These are phyloP conservation scores for Meyerozyma sp. DNA, from an alignment of 1,139 yeast species.

Conservation along the genomic window DNA sequence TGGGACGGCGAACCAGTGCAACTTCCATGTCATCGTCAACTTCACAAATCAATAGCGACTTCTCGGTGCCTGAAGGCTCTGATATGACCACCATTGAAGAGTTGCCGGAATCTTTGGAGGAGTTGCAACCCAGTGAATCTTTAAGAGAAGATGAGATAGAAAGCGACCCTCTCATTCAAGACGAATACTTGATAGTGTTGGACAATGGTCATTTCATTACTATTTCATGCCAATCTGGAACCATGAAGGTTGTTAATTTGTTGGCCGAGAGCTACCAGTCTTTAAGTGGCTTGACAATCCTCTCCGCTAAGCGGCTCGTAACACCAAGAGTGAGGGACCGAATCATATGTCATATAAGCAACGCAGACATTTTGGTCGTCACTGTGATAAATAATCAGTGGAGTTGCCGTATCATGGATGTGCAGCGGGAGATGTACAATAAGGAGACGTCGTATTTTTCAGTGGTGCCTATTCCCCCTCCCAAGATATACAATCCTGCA, in stretches of 20 bases:
- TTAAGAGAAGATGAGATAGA: neutral
- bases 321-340: constrained; percentile 78
- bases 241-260: constrained; percentile 21
- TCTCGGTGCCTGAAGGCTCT: constrained; percentile 12
- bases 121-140: neutral
- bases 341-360: constrained; percentile 50
- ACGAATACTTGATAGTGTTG: constrained; percentile 30
- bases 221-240: constrained; percentile 46
- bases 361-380: constrained; percentile 54
- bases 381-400: constrained; percentile 63
- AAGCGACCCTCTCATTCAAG: neutral
- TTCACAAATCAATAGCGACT: constrained; percentile 29
- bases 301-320: constrained; percentile 48
- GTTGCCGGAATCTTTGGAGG: neutral
- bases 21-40: constrained; percentile 3
- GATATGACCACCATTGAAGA: neutral
- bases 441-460: constrained; percentile 14
- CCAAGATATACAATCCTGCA: neutral
- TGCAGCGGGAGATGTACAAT: constrained; percentile 46
- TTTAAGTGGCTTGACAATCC: constrained; percentile 19
- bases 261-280: constrained; percentile 17
- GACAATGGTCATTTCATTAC: constrained; percentile 44
- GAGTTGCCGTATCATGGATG: constrained; percentile 48
- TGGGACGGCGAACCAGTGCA: constrained; percentile 6
- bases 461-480: neutral